Evolutionary conservation across 139 green algal species (phyloP).

Genomic region (Volvox africanus): DNA sequence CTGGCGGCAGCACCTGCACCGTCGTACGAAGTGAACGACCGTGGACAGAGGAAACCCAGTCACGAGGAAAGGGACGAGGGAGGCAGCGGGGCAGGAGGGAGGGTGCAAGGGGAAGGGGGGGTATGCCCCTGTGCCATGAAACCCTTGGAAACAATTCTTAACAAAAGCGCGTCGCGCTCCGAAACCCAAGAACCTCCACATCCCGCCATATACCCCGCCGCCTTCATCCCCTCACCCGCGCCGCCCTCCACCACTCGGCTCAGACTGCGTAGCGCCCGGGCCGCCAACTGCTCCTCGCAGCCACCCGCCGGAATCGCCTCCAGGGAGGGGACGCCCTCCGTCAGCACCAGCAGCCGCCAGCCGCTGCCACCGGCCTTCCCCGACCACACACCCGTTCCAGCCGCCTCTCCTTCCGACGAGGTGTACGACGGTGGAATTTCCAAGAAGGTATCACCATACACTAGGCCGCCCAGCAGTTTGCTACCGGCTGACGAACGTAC

Average conservation of each 20-base stretch:
- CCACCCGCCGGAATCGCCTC: neutral
- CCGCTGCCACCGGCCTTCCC: neutral
- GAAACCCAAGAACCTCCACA: neutral
- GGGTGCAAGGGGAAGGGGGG: too few relatives aligned
- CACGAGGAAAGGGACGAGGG: too few relatives aligned
- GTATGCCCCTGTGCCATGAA: too few relatives aligned
- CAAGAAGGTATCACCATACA: conserved; percentile 67
- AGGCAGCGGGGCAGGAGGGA: too few relatives aligned
- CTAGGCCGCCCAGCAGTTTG: conserved; percentile 45
- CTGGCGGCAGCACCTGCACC: neutral
- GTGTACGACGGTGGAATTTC: conserved; percentile 7
- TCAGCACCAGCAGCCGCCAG: conserved; percentile 34
- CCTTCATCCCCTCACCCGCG: neutral
- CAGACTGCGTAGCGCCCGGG: conserved; percentile 16
- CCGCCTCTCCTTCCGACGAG: neutral
- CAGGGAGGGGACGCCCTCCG: conserved; percentile 24
- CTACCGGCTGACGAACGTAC: neutral
- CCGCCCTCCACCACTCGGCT: neutral
- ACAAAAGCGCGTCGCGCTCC: too few relatives aligned
- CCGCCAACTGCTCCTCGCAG: conserved; percentile 12
- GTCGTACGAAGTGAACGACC: too few relatives aligned
- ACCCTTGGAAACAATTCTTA: too few relatives aligned
- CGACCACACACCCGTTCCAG: neutral
- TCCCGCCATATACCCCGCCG: neutral
- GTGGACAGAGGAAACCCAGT: too few relatives aligned